A percentile compares a stretch with the other conserved stretches of the same genome.
Evolutionary conservation across 164 flowering plant genomes (phyloP).

Genomic region (Vitis amurensis): DNA sequence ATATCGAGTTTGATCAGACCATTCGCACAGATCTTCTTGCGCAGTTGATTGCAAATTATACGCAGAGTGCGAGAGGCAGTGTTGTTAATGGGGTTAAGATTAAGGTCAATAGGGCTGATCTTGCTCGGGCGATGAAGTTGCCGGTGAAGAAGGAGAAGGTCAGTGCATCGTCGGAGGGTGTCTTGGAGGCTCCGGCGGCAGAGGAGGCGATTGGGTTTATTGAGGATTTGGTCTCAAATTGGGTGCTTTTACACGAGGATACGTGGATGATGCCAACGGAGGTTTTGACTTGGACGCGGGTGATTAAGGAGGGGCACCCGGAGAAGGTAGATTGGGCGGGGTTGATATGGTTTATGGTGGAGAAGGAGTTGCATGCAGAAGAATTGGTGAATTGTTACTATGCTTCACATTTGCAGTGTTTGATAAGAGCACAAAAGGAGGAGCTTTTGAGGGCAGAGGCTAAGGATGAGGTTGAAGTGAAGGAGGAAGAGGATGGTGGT

Average conservation of each 20-base stretch:
- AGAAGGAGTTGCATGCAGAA: constrained; percentile 66
- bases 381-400: constrained; percentile 26
- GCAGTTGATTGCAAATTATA: constrained; percentile 52
- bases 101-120: constrained; percentile 57
- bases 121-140: constrained; percentile 72
- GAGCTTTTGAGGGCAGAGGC: constrained; percentile 38
- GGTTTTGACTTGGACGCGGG: constrained; percentile 39
- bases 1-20: constrained; percentile 52
- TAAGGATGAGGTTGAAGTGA: constrained; percentile 10
- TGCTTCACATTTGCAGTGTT: constrained; percentile 66
- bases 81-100: constrained; percentile 50
- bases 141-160: constrained; percentile 57
- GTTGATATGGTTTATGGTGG: constrained; percentile 90
- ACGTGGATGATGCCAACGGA: constrained; percentile 72
- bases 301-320: constrained; percentile 63
- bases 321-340: constrained; percentile 83
- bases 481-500: constrained; percentile 15
- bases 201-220: constrained; percentile 48
- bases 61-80: constrained; percentile 23
- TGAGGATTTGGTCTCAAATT: constrained; percentile 63
- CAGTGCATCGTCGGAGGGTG: constrained; percentile 11
- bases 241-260: constrained; percentile 83
- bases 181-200: constrained; percentile 24
- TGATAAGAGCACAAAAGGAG: constrained; percentile 61
- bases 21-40: constrained; percentile 59